These are phyloP conservation scores for Pelargonium fulgidum DNA, from an alignment of 441 rosid species.

Conservation along the genomic window DNA sequence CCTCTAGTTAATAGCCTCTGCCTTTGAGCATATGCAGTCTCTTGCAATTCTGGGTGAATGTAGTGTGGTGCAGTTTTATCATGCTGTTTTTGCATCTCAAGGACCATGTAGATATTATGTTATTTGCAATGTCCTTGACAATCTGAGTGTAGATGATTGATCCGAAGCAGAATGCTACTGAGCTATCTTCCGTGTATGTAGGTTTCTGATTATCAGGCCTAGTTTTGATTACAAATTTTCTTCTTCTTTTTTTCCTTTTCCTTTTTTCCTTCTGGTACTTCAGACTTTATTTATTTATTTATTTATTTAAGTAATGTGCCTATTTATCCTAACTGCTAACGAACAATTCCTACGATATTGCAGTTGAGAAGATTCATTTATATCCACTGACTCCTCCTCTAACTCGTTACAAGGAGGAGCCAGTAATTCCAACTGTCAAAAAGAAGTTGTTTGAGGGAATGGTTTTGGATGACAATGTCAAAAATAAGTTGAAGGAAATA, in stretches of 20 bases:
- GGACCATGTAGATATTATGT: background rate
- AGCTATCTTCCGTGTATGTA: background rate
- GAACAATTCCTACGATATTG: constrained; percentile 25
- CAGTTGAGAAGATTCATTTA: constrained; percentile 79
- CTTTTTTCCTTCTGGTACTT: background rate
- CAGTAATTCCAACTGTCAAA: constrained; percentile 57
- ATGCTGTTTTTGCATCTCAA: background rate
- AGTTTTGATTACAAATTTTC: background rate
- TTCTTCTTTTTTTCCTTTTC: background rate
- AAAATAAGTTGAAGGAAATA: constrained; percentile 49
- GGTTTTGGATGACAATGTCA: constrained; percentile 44
- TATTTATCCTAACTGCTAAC: constrained; percentile 23
- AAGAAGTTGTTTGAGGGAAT: constrained; percentile 53
- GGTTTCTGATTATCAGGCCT: background rate
- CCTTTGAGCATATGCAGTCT: background rate
- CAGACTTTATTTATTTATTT: background rate
- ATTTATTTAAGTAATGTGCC: background rate
- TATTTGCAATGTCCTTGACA: background rate
- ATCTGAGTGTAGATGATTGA: background rate
- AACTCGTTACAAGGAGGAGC: constrained; percentile 72
- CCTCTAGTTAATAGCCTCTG: background rate
- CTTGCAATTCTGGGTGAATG: background rate
- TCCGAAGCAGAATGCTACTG: background rate
- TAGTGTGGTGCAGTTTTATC: constrained; percentile 3
- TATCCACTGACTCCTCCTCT: constrained; percentile 85